phyloP scores from a whole-genome alignment of 2,329 filamentous ascomycete species.

The Colletotrichum plurivorum region DNA sequence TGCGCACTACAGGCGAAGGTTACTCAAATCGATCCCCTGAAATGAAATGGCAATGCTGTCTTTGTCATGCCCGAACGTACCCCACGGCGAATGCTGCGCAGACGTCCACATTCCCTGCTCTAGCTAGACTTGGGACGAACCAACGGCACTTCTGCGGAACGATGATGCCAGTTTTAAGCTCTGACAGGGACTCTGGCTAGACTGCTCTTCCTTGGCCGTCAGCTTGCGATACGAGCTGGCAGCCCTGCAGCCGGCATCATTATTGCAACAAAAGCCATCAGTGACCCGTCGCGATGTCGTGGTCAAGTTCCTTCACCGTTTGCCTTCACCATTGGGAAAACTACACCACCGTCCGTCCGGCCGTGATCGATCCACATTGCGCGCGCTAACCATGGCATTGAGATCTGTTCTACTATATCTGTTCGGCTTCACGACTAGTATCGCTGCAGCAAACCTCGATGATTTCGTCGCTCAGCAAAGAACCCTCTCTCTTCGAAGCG shows the following conservation, averaged over 20 bases:
- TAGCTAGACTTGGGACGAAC: slow-evolving; percentile 24
- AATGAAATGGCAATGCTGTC: too few relatives aligned
- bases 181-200: slow-evolving; percentile 1
- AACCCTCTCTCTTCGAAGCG: slow-evolving; percentile 62
- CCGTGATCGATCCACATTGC: background rate
- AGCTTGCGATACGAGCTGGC: too few relatives aligned
- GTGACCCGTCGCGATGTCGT: too few relatives aligned
- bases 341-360: background rate
- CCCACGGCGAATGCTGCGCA: background rate
- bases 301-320: background rate
- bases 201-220: too few relatives aligned
- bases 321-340: background rate
- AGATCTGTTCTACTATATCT: slow-evolving; percentile 13
- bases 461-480: slow-evolving; percentile 60
- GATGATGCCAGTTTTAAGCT: slow-evolving; percentile 30
- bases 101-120: slow-evolving; percentile 18
- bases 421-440: slow-evolving; percentile 16
- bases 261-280: too few relatives aligned
- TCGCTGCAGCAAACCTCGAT: slow-evolving; percentile 29
- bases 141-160: slow-evolving; percentile 7
- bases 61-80: too few relatives aligned
- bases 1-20: too few relatives aligned
- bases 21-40: too few relatives aligned
- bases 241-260: too few relatives aligned
- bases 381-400: slow-evolving; percentile 5